Evolutionary conservation across 2,329 filamentous ascomycete genomes (phyloP), one percentile per base, ranked within the genome.

Genomic region (Pestalotiopsis sp.): DNA sequence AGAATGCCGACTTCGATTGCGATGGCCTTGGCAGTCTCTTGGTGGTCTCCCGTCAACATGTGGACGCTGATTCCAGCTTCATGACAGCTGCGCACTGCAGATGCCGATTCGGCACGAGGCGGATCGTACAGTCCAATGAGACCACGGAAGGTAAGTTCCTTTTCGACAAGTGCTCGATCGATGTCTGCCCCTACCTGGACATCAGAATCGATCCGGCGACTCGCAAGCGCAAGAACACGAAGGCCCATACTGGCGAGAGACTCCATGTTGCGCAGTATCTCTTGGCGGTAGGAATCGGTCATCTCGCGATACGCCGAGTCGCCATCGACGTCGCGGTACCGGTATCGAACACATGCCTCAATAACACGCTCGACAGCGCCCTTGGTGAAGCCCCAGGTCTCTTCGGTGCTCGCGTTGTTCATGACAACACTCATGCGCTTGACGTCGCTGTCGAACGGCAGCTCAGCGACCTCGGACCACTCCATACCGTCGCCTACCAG

Each of bases 371-470:
- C 91, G 3, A 92, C 91, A 1, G 91, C 91, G 69, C 89, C 89
- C 75, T 90, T 90, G 70, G 87, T 88, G 74, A 87, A 88, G 0
- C 76, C 79, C 36, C 70, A 76, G 12, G 74, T 73, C 25, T 79
- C 66, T 14, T 60, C 73, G 4, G 71, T 74, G 57, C 82, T 76
- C 71, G 79, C 82, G 64, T 83, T 73, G 68, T 80, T 78, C 78
- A 90, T 91, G 67, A 92, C 86, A 58, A 92, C 90, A 0, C 90
- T 91, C 91, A 93, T 93, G 70, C 90, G 89, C 82, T 93, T 93
- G 72, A 92, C 87, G 69, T 90, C 88, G 0, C 90, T 92, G 74
- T 92, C 90, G 75, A 93, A 93, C 0, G 90, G 90, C 64, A 91
- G 89, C 75, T 93, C 91, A 1, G 88, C 86, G 57, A 91, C 79